These are phyloP conservation scores for Citrus mangshanensis DNA, from an alignment of 345 rosid species.

Conservation along the genomic window DNA sequence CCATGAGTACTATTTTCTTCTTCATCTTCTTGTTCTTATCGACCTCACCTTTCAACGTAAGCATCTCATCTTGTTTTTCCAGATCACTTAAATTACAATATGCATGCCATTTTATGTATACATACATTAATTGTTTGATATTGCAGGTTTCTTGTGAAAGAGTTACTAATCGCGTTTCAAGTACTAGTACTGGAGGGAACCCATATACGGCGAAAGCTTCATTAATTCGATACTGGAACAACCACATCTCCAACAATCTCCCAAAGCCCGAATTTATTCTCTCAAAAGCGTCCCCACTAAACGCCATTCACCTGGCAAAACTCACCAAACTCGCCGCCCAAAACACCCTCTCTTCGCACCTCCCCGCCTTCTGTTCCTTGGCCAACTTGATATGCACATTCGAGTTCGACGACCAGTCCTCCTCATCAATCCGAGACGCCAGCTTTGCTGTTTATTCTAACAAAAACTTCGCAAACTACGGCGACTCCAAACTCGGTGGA, in stretches of 20 bases:
- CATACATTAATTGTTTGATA: not conserved
- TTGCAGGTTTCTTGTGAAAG: slow-evolving; percentile 22
- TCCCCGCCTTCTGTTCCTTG: slow-evolving; percentile 49
- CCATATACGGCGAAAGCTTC: slow-evolving; percentile 77
- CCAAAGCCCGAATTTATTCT: slow-evolving; percentile 55
- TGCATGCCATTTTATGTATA: too few relatives aligned
- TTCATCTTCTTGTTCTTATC: slow-evolving; percentile 13
- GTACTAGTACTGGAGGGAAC: slow-evolving; percentile 19
- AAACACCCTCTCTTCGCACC: slow-evolving; percentile 42
- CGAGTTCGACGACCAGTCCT: not conserved
- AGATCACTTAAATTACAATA: too few relatives aligned
- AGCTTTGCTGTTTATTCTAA: slow-evolving; percentile 41
- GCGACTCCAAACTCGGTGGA: slow-evolving; percentile 34
- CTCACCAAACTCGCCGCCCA: slow-evolving; percentile 45
- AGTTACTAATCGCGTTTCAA: not conserved
- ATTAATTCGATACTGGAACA: slow-evolving; percentile 81
- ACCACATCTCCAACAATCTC: slow-evolving; percentile 38
- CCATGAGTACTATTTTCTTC: slow-evolving; percentile 13
- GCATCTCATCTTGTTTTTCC: slow-evolving; percentile 14
- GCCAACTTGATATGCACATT: slow-evolving; percentile 58
- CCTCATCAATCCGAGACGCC: slow-evolving; percentile 26
- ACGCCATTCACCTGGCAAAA: slow-evolving; percentile 38
- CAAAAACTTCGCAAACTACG: slow-evolving; percentile 48
- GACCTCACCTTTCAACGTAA: slow-evolving; percentile 21
- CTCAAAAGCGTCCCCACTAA: slow-evolving; percentile 77